A percentile compares a stretch with the other conserved stretches of the same genome.
These are phyloP conservation scores for Irpex sp. DNA, from an alignment of 1,284 basidiomycete genomes.

Conservation along the genomic window DNA sequence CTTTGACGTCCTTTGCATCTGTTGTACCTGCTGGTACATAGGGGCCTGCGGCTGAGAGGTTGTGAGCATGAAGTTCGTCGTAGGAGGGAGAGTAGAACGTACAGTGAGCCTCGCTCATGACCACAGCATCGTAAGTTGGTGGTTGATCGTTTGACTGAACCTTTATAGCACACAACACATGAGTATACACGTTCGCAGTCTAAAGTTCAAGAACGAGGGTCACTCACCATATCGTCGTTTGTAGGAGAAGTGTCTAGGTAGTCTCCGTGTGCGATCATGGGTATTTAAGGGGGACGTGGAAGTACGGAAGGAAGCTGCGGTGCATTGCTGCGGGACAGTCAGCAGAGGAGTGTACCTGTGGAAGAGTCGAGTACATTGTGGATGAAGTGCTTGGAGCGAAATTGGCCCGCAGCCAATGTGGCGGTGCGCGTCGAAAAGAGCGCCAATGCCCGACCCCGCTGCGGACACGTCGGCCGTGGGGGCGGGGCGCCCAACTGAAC, in stretches of 20 bases:
- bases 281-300: background rate
- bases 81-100: conserved; percentile 2
- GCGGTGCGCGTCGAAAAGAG: background rate
- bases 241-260: conserved; percentile 6
- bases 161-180: conserved; percentile 1
- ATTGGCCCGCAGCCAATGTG: background rate
- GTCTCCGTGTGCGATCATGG: conserved; percentile 20
- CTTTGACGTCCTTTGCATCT: conserved; percentile 23
- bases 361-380: background rate
- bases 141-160: conserved; percentile 9
- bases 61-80: background rate
- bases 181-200: background rate
- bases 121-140: conserved; percentile 20
- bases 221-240: conserved; percentile 22
- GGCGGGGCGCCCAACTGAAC: background rate
- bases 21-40: conserved; percentile 20
- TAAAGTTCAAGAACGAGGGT: background rate
- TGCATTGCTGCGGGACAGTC: conserved; percentile 3
- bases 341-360: background rate
- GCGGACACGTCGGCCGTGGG: too few species aligned
- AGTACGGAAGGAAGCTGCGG: conserved; percentile 11
- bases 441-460: background rate
- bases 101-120: conserved; percentile 15
- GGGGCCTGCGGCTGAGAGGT: conserved; percentile 17
- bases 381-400: background rate